Conservation (phyloP, 805 yeast species). For the Zygotorulaspora florentina region DNA sequence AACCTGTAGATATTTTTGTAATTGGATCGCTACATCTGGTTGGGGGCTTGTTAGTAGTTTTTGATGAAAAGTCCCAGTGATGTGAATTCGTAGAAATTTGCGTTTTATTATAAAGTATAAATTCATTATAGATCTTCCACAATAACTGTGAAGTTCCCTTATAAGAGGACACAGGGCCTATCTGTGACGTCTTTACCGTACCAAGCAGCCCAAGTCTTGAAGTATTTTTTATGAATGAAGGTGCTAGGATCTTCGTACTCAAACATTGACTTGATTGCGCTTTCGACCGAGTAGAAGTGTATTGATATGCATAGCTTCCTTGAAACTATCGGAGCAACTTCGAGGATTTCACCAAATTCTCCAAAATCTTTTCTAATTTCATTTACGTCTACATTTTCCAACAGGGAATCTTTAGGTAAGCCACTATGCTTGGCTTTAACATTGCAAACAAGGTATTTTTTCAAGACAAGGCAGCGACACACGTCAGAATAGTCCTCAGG, state of each 20-base stretch:
- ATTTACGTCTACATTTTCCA: conserved; percentile 44
- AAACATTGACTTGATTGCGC: conserved; percentile 57
- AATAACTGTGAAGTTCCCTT: not conserved
- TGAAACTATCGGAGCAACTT: conserved; percentile 63
- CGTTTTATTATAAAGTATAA: conserved; percentile 5
- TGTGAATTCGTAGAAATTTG: not conserved
- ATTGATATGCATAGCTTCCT: conserved; percentile 58
- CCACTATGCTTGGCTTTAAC: conserved; percentile 8
- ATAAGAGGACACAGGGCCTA: conserved; percentile 40
- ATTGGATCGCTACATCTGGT: conserved; percentile 93
- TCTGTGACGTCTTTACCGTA: conserved; percentile 68
- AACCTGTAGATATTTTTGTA: conserved; percentile 68
- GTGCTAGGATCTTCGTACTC: conserved; percentile 38
- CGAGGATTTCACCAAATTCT: conserved; percentile 56
- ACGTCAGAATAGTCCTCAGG: conserved; percentile 39
- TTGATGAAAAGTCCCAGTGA: conserved; percentile 42
- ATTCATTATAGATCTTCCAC: not conserved
- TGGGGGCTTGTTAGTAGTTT: conserved; percentile 86
- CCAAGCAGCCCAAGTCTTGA: conserved; percentile 55
- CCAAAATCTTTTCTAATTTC: conserved; percentile 48
- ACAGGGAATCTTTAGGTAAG: conserved; percentile 30
- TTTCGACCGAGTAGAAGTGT: conserved; percentile 52
- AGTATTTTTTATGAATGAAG: conserved; percentile 42
- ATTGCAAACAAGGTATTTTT: conserved; percentile 26
- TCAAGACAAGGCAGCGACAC: conserved; percentile 52